phyloP scores from a whole-genome alignment of 345 rosid species.

The Lenwebbia sp. region DNA sequence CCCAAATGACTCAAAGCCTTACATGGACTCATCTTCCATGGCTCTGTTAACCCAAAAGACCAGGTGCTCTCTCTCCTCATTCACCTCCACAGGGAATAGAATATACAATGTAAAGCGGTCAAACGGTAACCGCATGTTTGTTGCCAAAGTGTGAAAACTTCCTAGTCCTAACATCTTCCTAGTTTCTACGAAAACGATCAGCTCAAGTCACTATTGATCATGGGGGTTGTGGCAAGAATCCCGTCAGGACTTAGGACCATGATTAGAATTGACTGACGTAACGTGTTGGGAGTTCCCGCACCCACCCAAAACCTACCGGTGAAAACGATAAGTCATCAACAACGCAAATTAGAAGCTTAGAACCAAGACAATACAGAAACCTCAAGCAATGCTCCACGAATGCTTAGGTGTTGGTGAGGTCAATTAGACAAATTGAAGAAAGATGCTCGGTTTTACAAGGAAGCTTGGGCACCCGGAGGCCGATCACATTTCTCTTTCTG shows the following conservation, averaged over 20 bases:
- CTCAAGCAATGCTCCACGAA: neutral
- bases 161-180: neutral
- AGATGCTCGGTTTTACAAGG: neutral
- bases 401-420: neutral
- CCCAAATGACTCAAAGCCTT: neutral
- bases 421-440: neutral
- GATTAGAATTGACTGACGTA: neutral
- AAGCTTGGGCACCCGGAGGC: neutral
- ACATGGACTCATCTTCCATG: neutral
- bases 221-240: neutral
- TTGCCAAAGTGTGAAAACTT: neutral
- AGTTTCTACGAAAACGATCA: neutral
- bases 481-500: neutral
- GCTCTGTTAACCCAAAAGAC: neutral
- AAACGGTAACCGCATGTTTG: neutral
- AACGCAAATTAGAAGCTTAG: neutral
- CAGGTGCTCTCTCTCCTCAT: neutral
- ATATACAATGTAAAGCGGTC: neutral
- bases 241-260: neutral
- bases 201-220: neutral
- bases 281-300: neutral
- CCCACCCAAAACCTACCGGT: slow-evolving; percentile 1
- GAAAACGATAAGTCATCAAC: neutral
- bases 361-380: neutral
- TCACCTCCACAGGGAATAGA: neutral